Base-by-base conservation (phyloP, 2,329 filamentous ascomycete genomes). In the Herpomyces periplanetae region DNA sequence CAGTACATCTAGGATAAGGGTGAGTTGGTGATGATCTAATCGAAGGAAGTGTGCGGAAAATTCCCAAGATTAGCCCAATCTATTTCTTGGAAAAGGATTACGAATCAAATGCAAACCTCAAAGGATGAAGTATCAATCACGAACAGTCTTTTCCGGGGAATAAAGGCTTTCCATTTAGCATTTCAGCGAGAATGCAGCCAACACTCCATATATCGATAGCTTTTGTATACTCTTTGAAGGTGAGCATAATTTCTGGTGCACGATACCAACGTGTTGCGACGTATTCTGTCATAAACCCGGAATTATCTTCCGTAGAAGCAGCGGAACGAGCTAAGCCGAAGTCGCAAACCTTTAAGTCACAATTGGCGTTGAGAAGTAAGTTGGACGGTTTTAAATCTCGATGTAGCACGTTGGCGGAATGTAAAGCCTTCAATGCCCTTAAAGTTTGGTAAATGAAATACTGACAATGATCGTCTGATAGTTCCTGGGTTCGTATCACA, bases 211-310 rank as follows among this genome's bases (percentile, higher is more conserved):
- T 73, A 35, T 96, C 80, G 34, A 96, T 96, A 16, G 80, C 80
- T 44, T 91, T 96, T 31, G 80, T 96, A 45, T 96, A 96, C 43
- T 96, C 80, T 47, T 96, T 91, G 50, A 91, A 96, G 6, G 80
- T 96, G 45, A 96, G 62, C 80, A 96, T 96, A 40, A 96, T 96
- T 39, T 96, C 80, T 3, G 80, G 80, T 4, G 80, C 80, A 41
- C 80, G 71, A 43, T 96, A 96, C 80, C 80, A 96, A 33, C 80
- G 62, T 17, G 80, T 96, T 19, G 80, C 80, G 22, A 96, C 80
- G 38, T 96, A 96, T 84, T 96, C 80, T 8, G 80, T 96, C 80
- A 96, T 96, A 54, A 96, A 96, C 10, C 80, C 80, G n/a, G 75
- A 88, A 44, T 96, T 96, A 41, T 96, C 80, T 35, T 96, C 80